Evolutionary conservation across 2,329 filamentous ascomycete genomes (phyloP), one percentile per base, ranked within the genome.

Genomic region (Fusarium nodosum): DNA sequence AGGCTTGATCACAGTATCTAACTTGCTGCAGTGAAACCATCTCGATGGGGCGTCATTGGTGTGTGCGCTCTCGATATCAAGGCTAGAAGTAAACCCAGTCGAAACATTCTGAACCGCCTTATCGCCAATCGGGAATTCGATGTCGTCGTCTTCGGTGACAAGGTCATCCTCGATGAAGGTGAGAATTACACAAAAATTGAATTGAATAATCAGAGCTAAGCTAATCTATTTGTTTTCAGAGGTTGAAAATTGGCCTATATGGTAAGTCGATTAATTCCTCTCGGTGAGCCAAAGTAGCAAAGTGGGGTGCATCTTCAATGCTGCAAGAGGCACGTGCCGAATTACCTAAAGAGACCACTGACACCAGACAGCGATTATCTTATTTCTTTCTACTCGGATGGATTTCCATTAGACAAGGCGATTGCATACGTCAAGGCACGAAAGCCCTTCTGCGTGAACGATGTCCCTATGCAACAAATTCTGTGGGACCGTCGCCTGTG

Each of bases 341-440:
- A 59, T 72, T 75, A 59, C 69, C 64, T 42, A 36, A 60, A 60
- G 50, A 31, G 62, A 68, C 53, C 55, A 75, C 75, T 73, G 48
- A 72, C 64, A 64, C 20, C 26, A 50, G 31, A 22, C 66, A 88
- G 86, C 79, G 96, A 99, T 81, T 99, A 97, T 75, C 82, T 99
- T 58, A 97, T 99, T 75, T 97, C 94, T 5, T 99, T 99, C 82
- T 99, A 98, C 80, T 98, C 95, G 0, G 95, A 97, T 78, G 96
- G 96, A 1, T 99, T 99, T 72, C 96, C 96, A 0, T 83, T 99
- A 47, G 94, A 98, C 71, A 99, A 99, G 78, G 96, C 97, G 7
- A 97, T 99, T 74, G 93, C 94, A 34, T 99, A 99, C 79, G 93
- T 94, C 66, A 93, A 94, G 75, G 87, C 97, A 13, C 90, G 96